These are phyloP conservation scores for Ceratobasidium sp. DNA, from an alignment of 1,284 basidiomycete genomes.

Conservation along the genomic window DNA sequence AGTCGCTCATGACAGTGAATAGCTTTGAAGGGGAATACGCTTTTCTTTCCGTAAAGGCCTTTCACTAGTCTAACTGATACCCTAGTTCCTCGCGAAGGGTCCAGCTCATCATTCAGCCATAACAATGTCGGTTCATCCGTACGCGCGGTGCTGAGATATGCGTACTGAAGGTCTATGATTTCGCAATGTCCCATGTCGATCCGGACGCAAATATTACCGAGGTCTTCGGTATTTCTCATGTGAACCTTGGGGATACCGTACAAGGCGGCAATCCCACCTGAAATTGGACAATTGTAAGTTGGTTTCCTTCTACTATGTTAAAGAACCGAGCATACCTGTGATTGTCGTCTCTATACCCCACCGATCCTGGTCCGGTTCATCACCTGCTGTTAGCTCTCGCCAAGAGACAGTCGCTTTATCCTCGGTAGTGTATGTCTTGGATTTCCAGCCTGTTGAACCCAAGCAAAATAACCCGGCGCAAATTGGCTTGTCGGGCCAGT, in stretches of 20 bases:
- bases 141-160: conserved; percentile 1
- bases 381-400: neutral
- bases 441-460: neutral
- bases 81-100: conserved; percentile 3
- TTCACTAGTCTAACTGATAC: neutral
- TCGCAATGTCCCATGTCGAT: conserved; percentile 3
- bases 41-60: neutral
- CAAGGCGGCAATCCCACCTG: neutral
- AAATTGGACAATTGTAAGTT: neutral
- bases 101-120: conserved; percentile 5
- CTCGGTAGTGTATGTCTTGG: neutral
- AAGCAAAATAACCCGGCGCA: no score
- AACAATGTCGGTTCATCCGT: conserved; percentile 4
- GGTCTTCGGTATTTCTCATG: conserved; percentile 6
- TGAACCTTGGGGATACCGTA: conserved; percentile 25
- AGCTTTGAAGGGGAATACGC: conserved; percentile 17
- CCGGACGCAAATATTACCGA: conserved; percentile 17
- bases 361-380: neutral
- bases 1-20: conserved; percentile 7
- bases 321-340: neutral
- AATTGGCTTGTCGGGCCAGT: neutral
- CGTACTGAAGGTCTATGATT: conserved; percentile 5
- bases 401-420: neutral
- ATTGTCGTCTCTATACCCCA: conserved; percentile 6
- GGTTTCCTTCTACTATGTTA: no score